Base-by-base conservation (phyloP, 2,329 filamentous ascomycete genomes). In the Clonostachys rhizophaga region DNA sequence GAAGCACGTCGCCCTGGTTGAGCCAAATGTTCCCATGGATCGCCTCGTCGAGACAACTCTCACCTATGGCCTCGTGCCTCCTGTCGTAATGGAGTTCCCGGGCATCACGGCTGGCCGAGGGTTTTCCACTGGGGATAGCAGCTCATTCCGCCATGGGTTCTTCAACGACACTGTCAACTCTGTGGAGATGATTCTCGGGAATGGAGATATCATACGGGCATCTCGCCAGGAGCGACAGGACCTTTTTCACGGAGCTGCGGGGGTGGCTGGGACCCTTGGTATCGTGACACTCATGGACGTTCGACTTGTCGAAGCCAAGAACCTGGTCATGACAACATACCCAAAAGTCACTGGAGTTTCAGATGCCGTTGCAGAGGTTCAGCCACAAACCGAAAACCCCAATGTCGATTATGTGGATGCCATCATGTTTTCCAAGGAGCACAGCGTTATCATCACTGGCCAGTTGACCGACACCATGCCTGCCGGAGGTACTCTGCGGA, bases 11-110 rank as follows among this genome's bases (percentile, higher is more conserved):
- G 50, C 48, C 13, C 55, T 81, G 1, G 83, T 86, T 1, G 83
- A 88, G 56, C 83, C 84, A 3, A 87, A 86, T 54, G 84, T 87
- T 6, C 70, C 83, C 3, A 87, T 88, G 83, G 83, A 86, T 53
- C 62, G 62, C 1, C 74, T 88, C 8, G 76, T 86, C 13, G 72
- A 75, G 47, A 76, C 76, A 5, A 80, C 82, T 1, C 56, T 83
- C 14, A 62, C 66, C 14, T 63, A 78, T 46, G 74, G 73, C 2
- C 67, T 87, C 2, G 68, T 87, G 3, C 83, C 84, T 1, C 78
- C 80, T 0, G 81, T 88, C 0, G 83, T 87, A 6, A 85, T 85
- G 78, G 84, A 87, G 58, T 86, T 87, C 48, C 83, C 83, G 3
- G 83, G 81, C n/a, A 88, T 87, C 58, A 88, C 84, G 2, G 80